Conservation (phyloP, 1,139 yeast genomes). For the Scheffersomyces titani region DNA sequence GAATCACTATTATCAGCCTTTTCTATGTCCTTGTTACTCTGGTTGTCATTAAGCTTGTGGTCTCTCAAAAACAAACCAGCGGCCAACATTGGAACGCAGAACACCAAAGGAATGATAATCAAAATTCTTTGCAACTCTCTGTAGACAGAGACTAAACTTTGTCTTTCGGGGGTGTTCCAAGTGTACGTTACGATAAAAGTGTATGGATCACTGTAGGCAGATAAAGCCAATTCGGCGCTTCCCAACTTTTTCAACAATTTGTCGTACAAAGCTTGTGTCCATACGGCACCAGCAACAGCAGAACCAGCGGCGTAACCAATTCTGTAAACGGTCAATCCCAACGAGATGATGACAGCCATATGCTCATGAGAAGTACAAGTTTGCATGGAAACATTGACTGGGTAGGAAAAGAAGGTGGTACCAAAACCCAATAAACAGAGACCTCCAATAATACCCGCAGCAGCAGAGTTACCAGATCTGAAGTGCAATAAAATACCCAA, state of each 20-base stretch:
- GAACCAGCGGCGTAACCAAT: constrained; percentile 39
- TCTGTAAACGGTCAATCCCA: constrained; percentile 34
- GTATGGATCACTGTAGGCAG: constrained; percentile 32
- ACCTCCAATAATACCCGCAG: constrained; percentile 37
- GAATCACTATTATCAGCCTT: neutral
- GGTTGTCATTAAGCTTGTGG: constrained; percentile 22
- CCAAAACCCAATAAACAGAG: constrained; percentile 37
- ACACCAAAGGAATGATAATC: constrained; percentile 30
- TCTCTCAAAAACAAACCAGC: constrained; percentile 36
- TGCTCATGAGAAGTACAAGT: constrained; percentile 38
- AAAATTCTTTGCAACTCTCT: constrained; percentile 35
- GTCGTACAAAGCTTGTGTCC: constrained; percentile 32
- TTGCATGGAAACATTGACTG: constrained; percentile 34
- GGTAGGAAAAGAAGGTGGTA: constrained; percentile 38
- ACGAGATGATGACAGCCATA: constrained; percentile 37
- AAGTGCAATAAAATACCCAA: constrained; percentile 35
- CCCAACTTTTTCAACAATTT: constrained; percentile 19
- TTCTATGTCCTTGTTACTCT: constrained; percentile 6
- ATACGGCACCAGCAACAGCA: constrained; percentile 40
- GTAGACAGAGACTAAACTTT: constrained; percentile 31
- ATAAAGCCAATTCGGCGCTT: constrained; percentile 22
- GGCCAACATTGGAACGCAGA: constrained; percentile 35
- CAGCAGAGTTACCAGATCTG: constrained; percentile 30
- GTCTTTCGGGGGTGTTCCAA: constrained; percentile 38
- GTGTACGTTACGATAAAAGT: constrained; percentile 23